These are phyloP conservation scores for Babesia caballi DNA, from an alignment of 169 alveolate species.

Conservation along the genomic window DNA sequence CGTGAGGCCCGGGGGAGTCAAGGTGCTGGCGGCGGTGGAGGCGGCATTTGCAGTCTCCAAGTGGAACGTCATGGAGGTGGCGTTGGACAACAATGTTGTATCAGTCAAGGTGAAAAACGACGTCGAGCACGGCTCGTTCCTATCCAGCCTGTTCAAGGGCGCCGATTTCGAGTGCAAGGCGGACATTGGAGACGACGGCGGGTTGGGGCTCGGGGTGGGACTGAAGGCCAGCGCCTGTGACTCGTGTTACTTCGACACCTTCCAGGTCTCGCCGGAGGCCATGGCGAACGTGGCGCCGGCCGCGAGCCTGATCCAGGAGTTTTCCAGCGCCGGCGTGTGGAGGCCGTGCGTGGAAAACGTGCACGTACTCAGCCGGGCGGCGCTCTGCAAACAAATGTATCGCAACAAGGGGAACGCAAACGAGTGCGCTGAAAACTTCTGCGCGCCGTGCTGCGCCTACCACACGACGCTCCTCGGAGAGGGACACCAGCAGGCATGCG, in stretches of 20 bases:
- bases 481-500: slow-evolving; percentile 64
- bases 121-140: slow-evolving; percentile 48
- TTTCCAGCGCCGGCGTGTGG: slow-evolving; percentile 66
- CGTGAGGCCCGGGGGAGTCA: slow-evolving; percentile 39
- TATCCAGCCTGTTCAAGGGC: slow-evolving; percentile 18
- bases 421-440: slow-evolving; percentile 65
- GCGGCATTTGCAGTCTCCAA: slow-evolving; percentile 41
- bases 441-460: slow-evolving; percentile 72
- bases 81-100: slow-evolving; percentile 28
- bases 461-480: slow-evolving; percentile 73
- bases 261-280: slow-evolving; percentile 35
- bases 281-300: slow-evolving; percentile 1
- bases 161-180: slow-evolving; percentile 43
- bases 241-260: slow-evolving; percentile 52
- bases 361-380: slow-evolving; percentile 65
- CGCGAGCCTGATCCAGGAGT: slow-evolving; percentile 32
- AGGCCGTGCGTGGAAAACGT: slow-evolving; percentile 68
- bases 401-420: slow-evolving; percentile 58
- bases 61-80: slow-evolving; percentile 67
- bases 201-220: slow-evolving; percentile 27
- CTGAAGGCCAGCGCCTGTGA: slow-evolving; percentile 55
- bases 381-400: slow-evolving; percentile 66
- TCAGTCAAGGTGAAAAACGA: slow-evolving; percentile 64
- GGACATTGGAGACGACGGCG: not conserved
- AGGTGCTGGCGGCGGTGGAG: slow-evolving; percentile 47